Percentiles rank a stretch among this genome's conserved stretches.
Evolutionary conservation across 1,284 basidiomycete species (phyloP).

Genomic region (Pascua guehoae): DNA sequence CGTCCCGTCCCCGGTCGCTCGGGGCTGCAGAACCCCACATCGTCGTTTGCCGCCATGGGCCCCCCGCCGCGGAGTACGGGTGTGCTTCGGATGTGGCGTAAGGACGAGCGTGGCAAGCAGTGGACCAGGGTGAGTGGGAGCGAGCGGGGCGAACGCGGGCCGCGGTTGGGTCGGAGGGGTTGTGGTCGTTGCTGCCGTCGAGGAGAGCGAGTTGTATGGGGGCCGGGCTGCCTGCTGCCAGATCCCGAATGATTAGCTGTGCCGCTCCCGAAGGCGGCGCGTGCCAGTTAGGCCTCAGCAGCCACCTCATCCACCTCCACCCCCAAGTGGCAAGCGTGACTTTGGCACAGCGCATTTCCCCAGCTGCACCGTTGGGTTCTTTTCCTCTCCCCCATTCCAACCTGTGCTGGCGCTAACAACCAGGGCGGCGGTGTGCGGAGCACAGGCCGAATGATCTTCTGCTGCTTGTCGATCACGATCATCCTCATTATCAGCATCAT

Average conservation of each 20-base stretch:
- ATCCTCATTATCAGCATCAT: constrained; percentile 63
- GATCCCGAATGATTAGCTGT: too few relatives aligned
- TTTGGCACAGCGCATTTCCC: too few relatives aligned
- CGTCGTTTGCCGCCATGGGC: constrained; percentile 38
- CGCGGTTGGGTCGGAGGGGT: too few relatives aligned
- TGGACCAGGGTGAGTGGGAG: constrained; percentile 41
- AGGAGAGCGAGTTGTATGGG: too few relatives aligned
- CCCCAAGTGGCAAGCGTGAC: too few relatives aligned
- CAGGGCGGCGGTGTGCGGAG: constrained; percentile 44
- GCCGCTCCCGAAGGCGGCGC: too few relatives aligned
- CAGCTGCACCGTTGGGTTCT: background rate
- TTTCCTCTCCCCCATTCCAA: background rate
- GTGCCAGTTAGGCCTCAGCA: too few relatives aligned
- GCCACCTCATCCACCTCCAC: too few relatives aligned
- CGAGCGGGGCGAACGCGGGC: too few relatives aligned
- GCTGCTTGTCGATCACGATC: constrained; percentile 49
- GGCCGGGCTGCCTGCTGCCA: too few relatives aligned
- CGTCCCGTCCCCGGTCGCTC: constrained; percentile 34
- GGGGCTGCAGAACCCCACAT: constrained; percentile 25
- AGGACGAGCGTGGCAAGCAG: constrained; percentile 48
- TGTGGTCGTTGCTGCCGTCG: too few relatives aligned
- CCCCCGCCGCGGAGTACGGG: constrained; percentile 48
- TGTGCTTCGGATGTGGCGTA: constrained; percentile 49
- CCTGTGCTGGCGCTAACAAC: constrained; percentile 4
- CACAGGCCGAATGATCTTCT: constrained; percentile 45